Evolutionary conservation across 2,329 filamentous ascomycete genomes (phyloP).

Genomic region (Lizonia empirigonia): DNA sequence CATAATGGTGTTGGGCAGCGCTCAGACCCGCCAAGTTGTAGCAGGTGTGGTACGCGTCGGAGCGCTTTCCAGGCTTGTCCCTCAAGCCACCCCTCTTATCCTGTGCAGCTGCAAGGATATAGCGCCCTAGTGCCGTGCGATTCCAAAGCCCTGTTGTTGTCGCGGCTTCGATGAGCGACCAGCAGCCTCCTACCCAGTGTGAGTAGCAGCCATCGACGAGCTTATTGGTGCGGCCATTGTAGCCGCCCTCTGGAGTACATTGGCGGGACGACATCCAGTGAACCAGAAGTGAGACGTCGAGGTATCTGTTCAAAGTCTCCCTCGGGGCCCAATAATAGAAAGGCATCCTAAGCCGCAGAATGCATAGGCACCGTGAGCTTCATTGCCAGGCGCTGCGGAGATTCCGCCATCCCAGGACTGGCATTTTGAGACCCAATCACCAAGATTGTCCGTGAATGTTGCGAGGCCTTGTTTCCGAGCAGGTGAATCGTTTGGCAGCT

Average conservation of each 20-base stretch:
- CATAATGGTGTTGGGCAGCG: constrained; percentile 72
- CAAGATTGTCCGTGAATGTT: constrained; percentile 73
- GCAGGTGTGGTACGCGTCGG: constrained; percentile 91
- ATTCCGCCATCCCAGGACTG: constrained; percentile 97
- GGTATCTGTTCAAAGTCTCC: constrained; percentile 73
- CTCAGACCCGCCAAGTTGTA: constrained; percentile 89
- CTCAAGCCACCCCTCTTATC: constrained; percentile 78
- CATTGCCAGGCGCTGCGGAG: constrained; percentile 79
- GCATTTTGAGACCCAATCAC: constrained; percentile 82
- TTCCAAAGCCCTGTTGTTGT: constrained; percentile 68
- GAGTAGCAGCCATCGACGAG: constrained; percentile 98
- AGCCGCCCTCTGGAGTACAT: constrained; percentile 88
- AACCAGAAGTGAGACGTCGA: constrained; percentile 77
- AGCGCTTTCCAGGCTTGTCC: constrained; percentile 88
- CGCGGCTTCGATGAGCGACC: constrained; percentile 85
- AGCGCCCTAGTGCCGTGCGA: constrained; percentile 82
- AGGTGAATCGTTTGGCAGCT: constrained; percentile 74
- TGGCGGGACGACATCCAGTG: constrained; percentile 91
- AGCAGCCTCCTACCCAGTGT: constrained; percentile 96
- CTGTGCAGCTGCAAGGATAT: constrained; percentile 89
- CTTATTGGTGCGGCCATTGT: constrained; percentile 95
- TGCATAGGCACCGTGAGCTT: constrained; percentile 95
- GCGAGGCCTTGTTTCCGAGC: constrained; percentile 66
- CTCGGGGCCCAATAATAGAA: constrained; percentile 82
- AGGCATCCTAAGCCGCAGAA: constrained; percentile 93